Conservation (phyloP, 192 early-diverging fungal genomes). For the Radiomyces spectabilis region DNA sequence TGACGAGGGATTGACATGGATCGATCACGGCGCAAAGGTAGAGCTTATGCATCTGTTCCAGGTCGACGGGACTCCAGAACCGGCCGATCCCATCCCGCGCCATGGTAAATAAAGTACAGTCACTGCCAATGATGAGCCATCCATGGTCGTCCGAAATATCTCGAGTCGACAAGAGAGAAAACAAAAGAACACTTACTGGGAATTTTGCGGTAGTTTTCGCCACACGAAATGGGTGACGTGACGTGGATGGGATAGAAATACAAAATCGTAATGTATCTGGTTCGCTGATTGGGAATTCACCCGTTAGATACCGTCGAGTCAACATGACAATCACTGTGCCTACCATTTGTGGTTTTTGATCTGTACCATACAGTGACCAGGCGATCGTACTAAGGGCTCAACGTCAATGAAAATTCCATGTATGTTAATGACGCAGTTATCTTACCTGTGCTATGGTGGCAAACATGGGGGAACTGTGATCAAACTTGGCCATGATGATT, state of each 20-base stretch:
- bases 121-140: too few species aligned
- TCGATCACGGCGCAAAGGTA: slow-evolving; percentile 65
- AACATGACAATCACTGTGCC: slow-evolving; percentile 1
- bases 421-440: background rate
- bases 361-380: slow-evolving; percentile 60
- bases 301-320: background rate
- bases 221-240: slow-evolving; percentile 56
- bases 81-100: slow-evolving; percentile 59
- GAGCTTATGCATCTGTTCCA: slow-evolving; percentile 44
- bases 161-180: background rate
- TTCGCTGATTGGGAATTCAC: background rate
- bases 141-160: background rate
- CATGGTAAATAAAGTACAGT: slow-evolving; percentile 56
- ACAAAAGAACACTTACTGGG: slow-evolving; percentile 16
- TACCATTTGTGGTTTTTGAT: slow-evolving; percentile 1
- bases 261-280: slow-evolving; percentile 35
- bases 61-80: slow-evolving; percentile 56
- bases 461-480: slow-evolving; percentile 52
- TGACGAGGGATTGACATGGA: slow-evolving; percentile 50
- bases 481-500: slow-evolving; percentile 46
- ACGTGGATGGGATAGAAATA: slow-evolving; percentile 59
- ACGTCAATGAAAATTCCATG: background rate
- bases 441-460: slow-evolving; percentile 55
- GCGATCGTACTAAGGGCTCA: slow-evolving; percentile 50
- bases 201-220: slow-evolving; percentile 36